A percentile compares a stretch with the other conserved stretches of the same genome.
Evolutionary conservation across 495 filamentous ascomycete species (phyloP).

Genomic region (Echria macrotheca): DNA sequence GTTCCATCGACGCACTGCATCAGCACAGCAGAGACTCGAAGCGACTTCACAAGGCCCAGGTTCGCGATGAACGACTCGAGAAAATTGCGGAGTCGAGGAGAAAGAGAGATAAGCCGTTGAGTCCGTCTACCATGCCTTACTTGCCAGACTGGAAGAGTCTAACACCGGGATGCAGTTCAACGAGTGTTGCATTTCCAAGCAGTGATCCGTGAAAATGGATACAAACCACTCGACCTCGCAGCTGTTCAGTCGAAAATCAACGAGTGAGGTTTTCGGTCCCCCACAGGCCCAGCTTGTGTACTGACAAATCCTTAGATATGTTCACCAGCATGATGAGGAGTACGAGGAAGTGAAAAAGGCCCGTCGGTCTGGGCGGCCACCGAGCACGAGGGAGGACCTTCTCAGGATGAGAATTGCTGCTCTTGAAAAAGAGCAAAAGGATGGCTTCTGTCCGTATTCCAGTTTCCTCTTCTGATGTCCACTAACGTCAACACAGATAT

Average conservation of each 20-base stretch:
- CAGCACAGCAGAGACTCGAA: conserved; percentile 76
- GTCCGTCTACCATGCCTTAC: conserved; percentile 38
- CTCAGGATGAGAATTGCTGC: conserved; percentile 62
- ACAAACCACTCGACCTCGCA: conserved; percentile 49
- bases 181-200: conserved; percentile 69
- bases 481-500: conserved; percentile 34
- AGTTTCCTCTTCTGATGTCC: neutral
- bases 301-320: conserved; percentile 64
- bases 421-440: conserved; percentile 75
- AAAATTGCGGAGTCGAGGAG: conserved; percentile 55
- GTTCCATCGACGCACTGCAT: conserved; percentile 59
- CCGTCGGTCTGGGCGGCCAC: conserved; percentile 74
- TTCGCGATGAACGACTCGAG: conserved; percentile 70
- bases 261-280: conserved; percentile 52
- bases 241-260: conserved; percentile 58
- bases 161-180: conserved; percentile 47
- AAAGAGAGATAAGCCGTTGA: conserved; percentile 62
- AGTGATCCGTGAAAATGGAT: conserved; percentile 46
- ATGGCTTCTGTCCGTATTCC: conserved; percentile 63
- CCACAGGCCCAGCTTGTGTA: too few species aligned
- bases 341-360: conserved; percentile 65
- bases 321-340: conserved; percentile 74
- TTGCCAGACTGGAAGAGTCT: neutral
- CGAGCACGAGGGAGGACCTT: conserved; percentile 69
- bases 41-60: conserved; percentile 64